These are phyloP conservation scores for Drechslera avenae DNA, from an alignment of 2,329 filamentous ascomycete species.

Conservation along the genomic window DNA sequence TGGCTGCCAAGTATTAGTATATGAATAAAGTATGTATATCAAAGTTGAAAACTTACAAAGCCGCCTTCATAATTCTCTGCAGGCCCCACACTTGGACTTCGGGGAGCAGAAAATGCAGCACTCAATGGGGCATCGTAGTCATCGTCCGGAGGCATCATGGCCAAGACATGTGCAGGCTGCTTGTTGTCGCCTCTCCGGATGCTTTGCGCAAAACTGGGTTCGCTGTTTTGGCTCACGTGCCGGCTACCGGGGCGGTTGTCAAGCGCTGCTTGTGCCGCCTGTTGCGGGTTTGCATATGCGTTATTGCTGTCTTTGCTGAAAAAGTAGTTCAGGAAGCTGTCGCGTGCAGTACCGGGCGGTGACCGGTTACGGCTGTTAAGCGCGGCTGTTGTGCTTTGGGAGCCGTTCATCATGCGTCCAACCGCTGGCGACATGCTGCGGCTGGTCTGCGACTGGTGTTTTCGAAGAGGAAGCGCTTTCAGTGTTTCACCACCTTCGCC, in stretches of 20 bases:
- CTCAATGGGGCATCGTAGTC: slow-evolving; percentile 48
- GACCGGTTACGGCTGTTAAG: slow-evolving; percentile 68
- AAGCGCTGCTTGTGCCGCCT: slow-evolving; percentile 49
- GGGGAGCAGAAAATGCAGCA: slow-evolving; percentile 27
- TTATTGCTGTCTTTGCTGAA: slow-evolving; percentile 88
- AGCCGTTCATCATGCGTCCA: slow-evolving; percentile 67
- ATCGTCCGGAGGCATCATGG: slow-evolving; percentile 51
- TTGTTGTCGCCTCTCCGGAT: slow-evolving; percentile 72
- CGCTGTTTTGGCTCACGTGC: slow-evolving; percentile 77
- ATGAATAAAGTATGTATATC: background rate
- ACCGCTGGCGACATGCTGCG: slow-evolving; percentile 85
- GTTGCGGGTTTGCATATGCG: slow-evolving; percentile 45
- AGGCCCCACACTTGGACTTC: slow-evolving; percentile 7
- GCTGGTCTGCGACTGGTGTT: slow-evolving; percentile 63
- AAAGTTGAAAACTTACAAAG: slow-evolving; percentile 59
- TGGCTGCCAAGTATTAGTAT: slow-evolving; percentile 40
- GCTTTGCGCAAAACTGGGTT: slow-evolving; percentile 83
- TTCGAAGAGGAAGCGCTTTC: slow-evolving; percentile 63
- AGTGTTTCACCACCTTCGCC: slow-evolving; percentile 65
- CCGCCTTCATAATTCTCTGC: slow-evolving; percentile 54
- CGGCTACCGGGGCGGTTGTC: slow-evolving; percentile 56
- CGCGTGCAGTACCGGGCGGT: slow-evolving; percentile 68
- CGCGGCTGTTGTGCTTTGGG: slow-evolving; percentile 61
- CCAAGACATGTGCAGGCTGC: slow-evolving; percentile 51
- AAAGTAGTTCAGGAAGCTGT: slow-evolving; percentile 98